These are phyloP conservation scores for Mitragyna speciosa DNA, from an alignment of 257 asterid genomes.

Conservation along the genomic window DNA sequence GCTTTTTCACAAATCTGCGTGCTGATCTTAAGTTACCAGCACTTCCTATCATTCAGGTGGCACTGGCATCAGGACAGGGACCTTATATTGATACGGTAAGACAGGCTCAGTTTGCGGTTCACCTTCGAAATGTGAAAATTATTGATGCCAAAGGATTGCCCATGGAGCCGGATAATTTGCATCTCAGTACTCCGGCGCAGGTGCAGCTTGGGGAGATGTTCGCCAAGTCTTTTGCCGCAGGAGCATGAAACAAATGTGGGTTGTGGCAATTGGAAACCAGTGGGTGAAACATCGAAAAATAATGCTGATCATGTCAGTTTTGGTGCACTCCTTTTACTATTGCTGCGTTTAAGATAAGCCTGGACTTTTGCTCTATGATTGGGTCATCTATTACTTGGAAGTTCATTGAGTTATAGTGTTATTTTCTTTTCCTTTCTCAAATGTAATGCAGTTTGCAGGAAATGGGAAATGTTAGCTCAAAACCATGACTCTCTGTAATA, in stretches of 20 bases:
- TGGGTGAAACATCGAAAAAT: no score
- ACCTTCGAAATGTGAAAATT: slow-evolving; percentile 24
- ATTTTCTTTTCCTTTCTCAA: background rate
- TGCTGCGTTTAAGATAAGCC: background rate
- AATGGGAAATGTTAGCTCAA: no score
- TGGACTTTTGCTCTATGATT: background rate
- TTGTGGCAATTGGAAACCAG: no score
- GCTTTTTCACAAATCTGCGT: slow-evolving; percentile 26
- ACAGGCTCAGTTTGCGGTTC: slow-evolving; percentile 25
- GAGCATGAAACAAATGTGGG: background rate
- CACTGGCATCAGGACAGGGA: slow-evolving; percentile 35
- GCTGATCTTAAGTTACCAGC: slow-evolving; percentile 32
- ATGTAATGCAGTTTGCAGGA: background rate
- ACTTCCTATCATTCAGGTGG: slow-evolving; percentile 40
- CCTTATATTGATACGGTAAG: slow-evolving; percentile 25
- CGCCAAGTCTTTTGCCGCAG: slow-evolving; percentile 4
- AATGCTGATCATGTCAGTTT: background rate
- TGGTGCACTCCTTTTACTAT: background rate
- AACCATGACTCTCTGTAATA: no score
- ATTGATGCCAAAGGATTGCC: slow-evolving; percentile 36
- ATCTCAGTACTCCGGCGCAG: slow-evolving; percentile 34
- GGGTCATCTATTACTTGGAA: background rate
- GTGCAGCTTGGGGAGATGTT: slow-evolving; percentile 35
- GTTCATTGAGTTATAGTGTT: no score
- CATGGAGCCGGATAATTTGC: slow-evolving; percentile 30